Evolutionary conservation across 2,329 filamentous ascomycete genomes (phyloP), one percentile per base, ranked within the genome.

Genomic region (Diplodia sapinea): DNA sequence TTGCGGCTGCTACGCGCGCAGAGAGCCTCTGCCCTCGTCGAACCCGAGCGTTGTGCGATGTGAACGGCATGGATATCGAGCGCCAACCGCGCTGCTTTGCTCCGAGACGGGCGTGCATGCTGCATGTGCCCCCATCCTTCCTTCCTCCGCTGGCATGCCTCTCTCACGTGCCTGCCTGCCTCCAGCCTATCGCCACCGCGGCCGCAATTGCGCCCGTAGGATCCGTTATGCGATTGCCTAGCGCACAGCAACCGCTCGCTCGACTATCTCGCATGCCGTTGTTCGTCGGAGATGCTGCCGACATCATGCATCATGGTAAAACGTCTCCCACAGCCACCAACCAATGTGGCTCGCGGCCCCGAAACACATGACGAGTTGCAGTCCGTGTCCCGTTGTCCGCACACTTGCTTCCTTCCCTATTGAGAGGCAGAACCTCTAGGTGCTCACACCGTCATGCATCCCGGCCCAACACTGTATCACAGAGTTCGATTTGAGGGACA

Each of bases 1-100:
- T 40, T 57, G 56, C 57, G 29, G 57, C 57, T 50, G 57, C 57
- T n/a, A n/a, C n/a, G 29, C 43, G 43, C 43, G 43, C 31, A 51
- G 23, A 63, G 59, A 63, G 59, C 59, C 59, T 63, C 59, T 47
- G 43, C 31, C n/a, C 29, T 13, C 29, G 52, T 33, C 29, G 17
- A n/a, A 13, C 51, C 29, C 23, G 51, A 47, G 40, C 9, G 40
- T n/a, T 17, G 40, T 43, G 26, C 29, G 29, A 31, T 20, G 31
- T 31, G 15, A 33, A 7, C 8, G 26, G 26, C 26, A 26, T 54
- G 3, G 11, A 15, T 26, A 50, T 61, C 49, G 55, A 33, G 56
- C 59, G 59, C 59, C 59, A 51, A 38, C n/a, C 59, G 59, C 59
- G 59, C 59, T 26, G 20, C 36, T 38, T 40, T 43, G 17, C 38